These are phyloP conservation scores for Aureobasidium subglaciale DNA, from an alignment of 2,329 filamentous ascomycete species.

Conservation along the genomic window DNA sequence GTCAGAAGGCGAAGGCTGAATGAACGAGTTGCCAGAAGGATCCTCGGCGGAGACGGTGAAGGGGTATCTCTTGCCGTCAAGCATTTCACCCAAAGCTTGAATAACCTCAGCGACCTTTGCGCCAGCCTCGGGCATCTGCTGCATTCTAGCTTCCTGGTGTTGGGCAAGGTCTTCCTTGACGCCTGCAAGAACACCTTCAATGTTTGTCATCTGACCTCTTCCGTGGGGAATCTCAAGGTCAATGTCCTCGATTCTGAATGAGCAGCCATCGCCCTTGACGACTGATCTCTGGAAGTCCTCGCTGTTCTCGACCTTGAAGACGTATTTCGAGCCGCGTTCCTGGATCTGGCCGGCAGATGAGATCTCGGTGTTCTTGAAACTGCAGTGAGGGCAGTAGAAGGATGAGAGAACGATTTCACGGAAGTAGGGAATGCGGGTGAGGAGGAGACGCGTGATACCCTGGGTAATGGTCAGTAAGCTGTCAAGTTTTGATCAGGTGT, in stretches of 20 bases:
- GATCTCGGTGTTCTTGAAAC: conserved; percentile 86
- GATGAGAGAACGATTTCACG: conserved; percentile 97
- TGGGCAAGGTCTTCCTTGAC: conserved; percentile 74
- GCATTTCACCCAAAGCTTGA: conserved; percentile 65
- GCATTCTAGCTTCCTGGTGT: conserved; percentile 76
- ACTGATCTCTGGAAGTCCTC: conserved; percentile 79
- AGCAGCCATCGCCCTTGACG: conserved; percentile 82
- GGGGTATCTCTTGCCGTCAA: conserved; percentile 70
- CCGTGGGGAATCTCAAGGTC: conserved; percentile 90
- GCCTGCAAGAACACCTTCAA: conserved; percentile 77
- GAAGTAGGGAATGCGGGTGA: conserved; percentile 94
- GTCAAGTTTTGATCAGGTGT: neutral
- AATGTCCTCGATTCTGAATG: conserved; percentile 81
- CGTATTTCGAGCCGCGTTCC: conserved; percentile 77
- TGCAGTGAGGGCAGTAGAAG: conserved; percentile 85
- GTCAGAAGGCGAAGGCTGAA: conserved; percentile 69
- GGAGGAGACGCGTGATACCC: conserved; percentile 78
- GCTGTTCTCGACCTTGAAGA: conserved; percentile 65
- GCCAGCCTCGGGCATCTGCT: conserved; percentile 68
- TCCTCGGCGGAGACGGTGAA: conserved; percentile 88
- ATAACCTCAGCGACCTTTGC: conserved; percentile 73
- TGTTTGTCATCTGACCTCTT: conserved; percentile 83
- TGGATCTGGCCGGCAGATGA: conserved; percentile 90
- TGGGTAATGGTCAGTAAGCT: conserved; percentile 29
- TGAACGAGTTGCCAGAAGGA: conserved; percentile 91